These are phyloP conservation scores for Fusarium sarcochroum DNA, from an alignment of 2,329 filamentous ascomycete genomes.

Conservation along the genomic window DNA sequence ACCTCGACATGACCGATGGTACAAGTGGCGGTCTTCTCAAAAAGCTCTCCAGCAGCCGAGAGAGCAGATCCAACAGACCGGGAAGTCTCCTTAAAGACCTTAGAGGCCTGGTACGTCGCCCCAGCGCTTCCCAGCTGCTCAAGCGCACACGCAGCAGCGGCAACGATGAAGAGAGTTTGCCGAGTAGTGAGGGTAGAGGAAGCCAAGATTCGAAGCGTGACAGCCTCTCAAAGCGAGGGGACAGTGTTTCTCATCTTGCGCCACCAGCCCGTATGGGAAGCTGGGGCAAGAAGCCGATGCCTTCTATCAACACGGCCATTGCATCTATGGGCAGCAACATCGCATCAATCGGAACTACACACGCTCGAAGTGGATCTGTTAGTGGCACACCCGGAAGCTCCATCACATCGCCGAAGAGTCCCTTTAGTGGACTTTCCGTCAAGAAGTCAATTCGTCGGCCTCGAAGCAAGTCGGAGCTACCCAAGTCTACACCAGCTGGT, in stretches of 20 bases:
- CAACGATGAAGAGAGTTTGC: constrained; percentile 50
- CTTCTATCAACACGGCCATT: constrained; percentile 72
- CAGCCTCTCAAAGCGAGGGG: constrained; percentile 58
- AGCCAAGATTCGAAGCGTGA: constrained; percentile 49
- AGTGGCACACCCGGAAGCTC: constrained; percentile 66
- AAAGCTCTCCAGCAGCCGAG: constrained; percentile 68
- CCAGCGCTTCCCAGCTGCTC: constrained; percentile 59
- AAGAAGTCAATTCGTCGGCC: constrained; percentile 66
- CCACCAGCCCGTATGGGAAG: constrained; percentile 66
- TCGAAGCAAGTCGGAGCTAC: constrained; percentile 68
- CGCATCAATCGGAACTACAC: constrained; percentile 69
- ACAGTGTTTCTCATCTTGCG: constrained; percentile 61
- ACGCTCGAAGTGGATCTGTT: constrained; percentile 72
- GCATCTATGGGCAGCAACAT: constrained; percentile 68
- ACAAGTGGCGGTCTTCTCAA: constrained; percentile 74
- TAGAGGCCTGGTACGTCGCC: constrained; percentile 64
- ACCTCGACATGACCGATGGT: constrained; percentile 68
- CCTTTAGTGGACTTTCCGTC: constrained; percentile 61
- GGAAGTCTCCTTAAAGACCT: constrained; percentile 63
- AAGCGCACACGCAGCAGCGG: constrained; percentile 63
- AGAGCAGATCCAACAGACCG: constrained; percentile 63
- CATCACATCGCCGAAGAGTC: constrained; percentile 67
- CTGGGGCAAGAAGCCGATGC: constrained; percentile 66
- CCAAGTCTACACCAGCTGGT: constrained; percentile 54
- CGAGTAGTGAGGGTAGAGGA: constrained; percentile 42